Evolutionary conservation across 805 yeast genomes (phyloP), one percentile per base, ranked within the genome.

Genomic region (Cyberlindnera veronae): DNA sequence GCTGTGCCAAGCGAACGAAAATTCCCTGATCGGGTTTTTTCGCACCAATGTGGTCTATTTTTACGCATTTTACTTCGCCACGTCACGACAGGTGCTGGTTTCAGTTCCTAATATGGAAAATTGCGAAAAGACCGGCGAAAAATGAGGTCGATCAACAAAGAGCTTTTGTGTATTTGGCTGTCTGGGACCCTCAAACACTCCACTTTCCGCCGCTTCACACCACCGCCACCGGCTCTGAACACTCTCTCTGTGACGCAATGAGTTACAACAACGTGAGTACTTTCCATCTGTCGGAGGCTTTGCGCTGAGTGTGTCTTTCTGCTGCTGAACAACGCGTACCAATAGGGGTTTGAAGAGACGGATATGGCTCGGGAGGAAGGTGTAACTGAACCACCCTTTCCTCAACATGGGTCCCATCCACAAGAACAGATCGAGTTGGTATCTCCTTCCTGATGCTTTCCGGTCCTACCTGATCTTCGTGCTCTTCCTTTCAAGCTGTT

Each of bases 181-280:
- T n/a, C n/a, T n/a, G n/a, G n/a, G n/a, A n/a, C n/a, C n/a, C n/a
- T n/a, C n/a, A n/a, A n/a, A n/a, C n/a, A n/a, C n/a, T n/a, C n/a
- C n/a, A n/a, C 32, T 29, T 18, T 14, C 22, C 22, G 22, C 32
- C n/a, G 11, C 7, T 7, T 9, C 14, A 15, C 32, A 14, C 12
- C 37, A 34, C 18, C 26, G 13, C 37, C 23, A 24, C 26, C 18
- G 13, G 26, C 12, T 20, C 23, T 20, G 6, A 14, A 9, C 29
- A 30, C 19, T 10, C 3, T 17, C 22, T 5, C 17, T 9, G 23
- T 18, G 15, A 21, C 41, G 17, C 34, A 18, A 44, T 44, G 48
- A 44, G 48, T 26, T 41, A 41, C 43, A 41, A 44, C 41, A 44
- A 44, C 29, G 48, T 44, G 30, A 34, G 48, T 44, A 14, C 15